Evolutionary conservation across 2,329 filamentous ascomycete genomes (phyloP).

Genomic region (Fusarium algeriense): DNA sequence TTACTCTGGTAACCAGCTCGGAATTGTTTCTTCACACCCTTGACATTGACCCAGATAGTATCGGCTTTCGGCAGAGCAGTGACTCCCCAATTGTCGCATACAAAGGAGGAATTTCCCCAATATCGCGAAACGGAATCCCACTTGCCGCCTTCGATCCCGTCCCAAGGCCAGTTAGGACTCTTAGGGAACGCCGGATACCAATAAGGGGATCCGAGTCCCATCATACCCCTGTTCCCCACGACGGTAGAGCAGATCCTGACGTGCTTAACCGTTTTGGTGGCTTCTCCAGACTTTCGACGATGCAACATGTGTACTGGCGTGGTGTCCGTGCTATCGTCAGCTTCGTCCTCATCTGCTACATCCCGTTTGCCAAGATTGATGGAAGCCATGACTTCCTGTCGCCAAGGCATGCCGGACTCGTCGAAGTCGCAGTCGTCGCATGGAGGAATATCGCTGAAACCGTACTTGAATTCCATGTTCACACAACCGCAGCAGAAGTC

Average conservation of each 20-base stretch:
- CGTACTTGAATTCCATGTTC: background rate
- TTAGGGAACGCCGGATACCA: background rate
- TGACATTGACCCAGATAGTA: background rate
- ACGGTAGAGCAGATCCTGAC: too few species aligned
- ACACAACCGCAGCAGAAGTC: background rate
- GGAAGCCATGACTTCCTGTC: too few species aligned
- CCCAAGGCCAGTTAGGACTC: background rate
- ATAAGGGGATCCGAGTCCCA: background rate
- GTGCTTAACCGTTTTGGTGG: too few species aligned
- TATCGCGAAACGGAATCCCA: background rate
- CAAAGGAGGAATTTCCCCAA: background rate
- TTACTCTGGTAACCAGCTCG: background rate
- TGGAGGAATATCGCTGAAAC: background rate
- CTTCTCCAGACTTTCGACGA: too few species aligned
- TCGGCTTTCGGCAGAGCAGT: background rate
- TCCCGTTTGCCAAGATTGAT: too few species aligned
- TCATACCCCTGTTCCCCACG: too few species aligned
- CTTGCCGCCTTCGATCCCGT: background rate
- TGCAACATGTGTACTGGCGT: too few species aligned
- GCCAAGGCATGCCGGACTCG: too few species aligned
- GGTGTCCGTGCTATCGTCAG: too few species aligned
- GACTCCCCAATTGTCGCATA: background rate
- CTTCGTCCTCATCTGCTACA: too few species aligned
- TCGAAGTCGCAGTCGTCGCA: background rate
- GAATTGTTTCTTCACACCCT: background rate